Evolutionary conservation across 176 grass and related monocot genomes (phyloP).

Genomic region (Eleusine coracana): DNA sequence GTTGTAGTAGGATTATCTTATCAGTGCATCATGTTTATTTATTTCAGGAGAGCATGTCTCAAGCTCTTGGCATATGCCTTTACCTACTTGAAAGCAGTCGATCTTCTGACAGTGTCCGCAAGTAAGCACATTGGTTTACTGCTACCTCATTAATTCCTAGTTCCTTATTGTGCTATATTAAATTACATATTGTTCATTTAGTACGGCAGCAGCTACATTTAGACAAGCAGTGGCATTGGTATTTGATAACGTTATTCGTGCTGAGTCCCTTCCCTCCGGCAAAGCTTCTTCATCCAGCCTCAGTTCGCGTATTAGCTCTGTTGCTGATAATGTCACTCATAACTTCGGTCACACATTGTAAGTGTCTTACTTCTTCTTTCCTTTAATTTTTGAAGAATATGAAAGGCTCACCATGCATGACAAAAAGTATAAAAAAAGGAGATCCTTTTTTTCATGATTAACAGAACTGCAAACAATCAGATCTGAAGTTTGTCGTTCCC

Average conservation of each 20-base stretch:
- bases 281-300: conserved; percentile 71
- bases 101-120: conserved; percentile 94
- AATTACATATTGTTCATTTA: conserved; percentile 52
- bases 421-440: not conserved
- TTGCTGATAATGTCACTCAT: conserved; percentile 75
- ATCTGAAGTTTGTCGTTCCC: conserved; percentile 17
- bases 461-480: not conserved
- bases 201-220: conserved; percentile 99
- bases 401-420: no score
- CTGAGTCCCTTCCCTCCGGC: conserved; percentile 87
- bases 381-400: not conserved
- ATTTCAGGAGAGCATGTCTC: conserved; percentile 87
- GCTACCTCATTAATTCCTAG: conserved; percentile 1
- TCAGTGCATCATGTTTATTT: conserved; percentile 38
- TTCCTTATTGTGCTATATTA: conserved; percentile 41
- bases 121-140: conserved; percentile 55
- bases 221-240: conserved; percentile 96
- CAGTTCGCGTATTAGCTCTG: conserved; percentile 60
- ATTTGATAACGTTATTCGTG: conserved; percentile 78
- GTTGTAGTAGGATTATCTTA: conserved; percentile 18
- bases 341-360: conserved; percentile 76
- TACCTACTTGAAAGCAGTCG: conserved; percentile 82
- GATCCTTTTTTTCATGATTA: not conserved
- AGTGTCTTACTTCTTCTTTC: conserved; percentile 44
- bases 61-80: conserved; percentile 95